Evolutionary conservation across 306 rosid species (phyloP).

Genomic region (Medicago arabica): DNA sequence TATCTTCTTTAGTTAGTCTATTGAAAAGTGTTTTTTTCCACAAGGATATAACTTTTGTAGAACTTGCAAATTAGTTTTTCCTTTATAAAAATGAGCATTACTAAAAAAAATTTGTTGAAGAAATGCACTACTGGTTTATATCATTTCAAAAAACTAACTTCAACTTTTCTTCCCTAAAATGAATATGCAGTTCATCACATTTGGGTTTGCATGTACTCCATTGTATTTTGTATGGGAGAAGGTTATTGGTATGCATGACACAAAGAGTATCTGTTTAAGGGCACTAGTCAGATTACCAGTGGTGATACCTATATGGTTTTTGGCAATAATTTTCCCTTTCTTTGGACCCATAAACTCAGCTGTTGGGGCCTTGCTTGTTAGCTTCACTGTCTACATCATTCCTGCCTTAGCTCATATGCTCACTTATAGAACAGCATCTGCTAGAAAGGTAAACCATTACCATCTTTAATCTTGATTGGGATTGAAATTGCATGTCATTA

Average conservation of each 20-base stretch:
- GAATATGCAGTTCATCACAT: conserved; percentile 82
- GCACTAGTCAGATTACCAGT: conserved; percentile 86
- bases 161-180: neutral
- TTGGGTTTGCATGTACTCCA: conserved; percentile 96
- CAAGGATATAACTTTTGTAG: too few relatives aligned
- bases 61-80: too few relatives aligned
- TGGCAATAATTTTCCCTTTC: conserved; percentile 93
- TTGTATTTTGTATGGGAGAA: conserved; percentile 97
- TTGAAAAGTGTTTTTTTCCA: too few relatives aligned
- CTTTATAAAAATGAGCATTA: too few relatives aligned
- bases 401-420: conserved; percentile 92
- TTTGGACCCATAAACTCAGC: conserved; percentile 95
- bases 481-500: neutral
- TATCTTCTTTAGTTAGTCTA: too few relatives aligned
- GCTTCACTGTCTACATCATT: conserved; percentile 96
- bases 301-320: conserved; percentile 89
- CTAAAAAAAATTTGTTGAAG: too few relatives aligned
- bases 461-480: neutral
- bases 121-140: neutral
- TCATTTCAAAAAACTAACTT: neutral
- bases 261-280: conserved; percentile 75
- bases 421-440: conserved; percentile 80
- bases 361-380: conserved; percentile 88
- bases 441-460: conserved; percentile 67
- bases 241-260: conserved; percentile 91